Conservation (phyloP, 305 asterid genomes). For the Euphrasia arctica region DNA sequence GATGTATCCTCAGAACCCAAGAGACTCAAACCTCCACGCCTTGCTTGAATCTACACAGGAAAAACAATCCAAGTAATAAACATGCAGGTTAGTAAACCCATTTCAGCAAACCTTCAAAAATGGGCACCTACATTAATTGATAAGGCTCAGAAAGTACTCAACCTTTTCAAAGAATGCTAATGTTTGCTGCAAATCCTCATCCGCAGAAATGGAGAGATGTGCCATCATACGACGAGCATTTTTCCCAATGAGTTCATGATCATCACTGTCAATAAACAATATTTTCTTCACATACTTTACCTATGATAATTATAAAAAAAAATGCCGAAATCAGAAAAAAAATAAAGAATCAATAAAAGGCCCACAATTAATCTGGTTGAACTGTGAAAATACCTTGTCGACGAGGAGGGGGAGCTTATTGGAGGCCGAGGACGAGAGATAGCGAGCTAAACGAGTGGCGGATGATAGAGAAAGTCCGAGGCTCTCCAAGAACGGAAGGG, state of each 20-base stretch:
- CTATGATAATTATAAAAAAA: slow-evolving; percentile 36
- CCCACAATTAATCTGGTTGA: background rate
- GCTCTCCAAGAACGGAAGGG: slow-evolving; percentile 84
- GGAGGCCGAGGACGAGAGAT: slow-evolving; percentile 51
- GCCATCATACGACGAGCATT: slow-evolving; percentile 81
- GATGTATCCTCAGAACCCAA: slow-evolving; percentile 60
- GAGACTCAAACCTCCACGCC: slow-evolving; percentile 82
- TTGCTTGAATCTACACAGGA: slow-evolving; percentile 67
- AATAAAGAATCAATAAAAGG: background rate
- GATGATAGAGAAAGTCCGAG: slow-evolving; percentile 71
- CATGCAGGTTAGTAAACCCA: background rate
- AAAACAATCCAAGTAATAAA: slow-evolving; percentile 1
- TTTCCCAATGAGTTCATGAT: slow-evolving; percentile 45
- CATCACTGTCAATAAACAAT: slow-evolving; percentile 67
- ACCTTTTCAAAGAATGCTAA: slow-evolving; percentile 89
- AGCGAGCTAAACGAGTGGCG: slow-evolving; percentile 71
- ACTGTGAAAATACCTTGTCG: slow-evolving; percentile 48
- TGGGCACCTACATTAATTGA: too few species aligned
- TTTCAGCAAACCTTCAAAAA: slow-evolving; percentile 1
- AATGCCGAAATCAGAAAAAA: slow-evolving; percentile 18
- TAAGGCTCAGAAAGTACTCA: slow-evolving; percentile 4
- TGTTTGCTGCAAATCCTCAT: slow-evolving; percentile 91
- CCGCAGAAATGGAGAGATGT: slow-evolving; percentile 65
- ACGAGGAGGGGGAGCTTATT: slow-evolving; percentile 56
- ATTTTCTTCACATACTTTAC: slow-evolving; percentile 80